A percentile compares a stretch with the other conserved stretches of the same genome.
These are phyloP conservation scores for Phytophthora fragariae DNA, from an alignment of 352 stramenopile species.

Conservation along the genomic window DNA sequence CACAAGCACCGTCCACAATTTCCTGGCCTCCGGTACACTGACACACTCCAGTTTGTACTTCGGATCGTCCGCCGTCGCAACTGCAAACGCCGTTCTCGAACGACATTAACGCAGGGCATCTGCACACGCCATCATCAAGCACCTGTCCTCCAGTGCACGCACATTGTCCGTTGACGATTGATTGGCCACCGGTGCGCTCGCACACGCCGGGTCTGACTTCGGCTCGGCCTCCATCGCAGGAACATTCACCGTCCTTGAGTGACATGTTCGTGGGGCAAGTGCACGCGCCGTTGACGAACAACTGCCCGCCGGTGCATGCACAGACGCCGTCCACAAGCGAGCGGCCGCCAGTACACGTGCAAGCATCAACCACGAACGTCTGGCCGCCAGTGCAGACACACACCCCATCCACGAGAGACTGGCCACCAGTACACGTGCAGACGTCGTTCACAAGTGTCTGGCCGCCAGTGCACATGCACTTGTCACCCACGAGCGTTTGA, in stretches of 20 bases:
- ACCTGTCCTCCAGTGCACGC: neutral
- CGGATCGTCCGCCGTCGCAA: neutral
- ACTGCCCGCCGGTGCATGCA: neutral
- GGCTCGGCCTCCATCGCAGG: neutral
- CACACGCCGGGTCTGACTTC: neutral
- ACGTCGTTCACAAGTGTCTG: neutral
- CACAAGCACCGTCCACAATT: neutral
- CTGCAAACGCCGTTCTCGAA: neutral
- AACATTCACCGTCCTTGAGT: neutral
- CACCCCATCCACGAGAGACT: neutral
- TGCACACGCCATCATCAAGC: neutral
- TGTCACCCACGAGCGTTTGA: neutral
- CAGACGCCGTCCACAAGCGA: conserved; percentile 5
- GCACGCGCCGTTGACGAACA: neutral
- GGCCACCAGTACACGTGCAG: neutral
- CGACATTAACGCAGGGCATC: neutral
- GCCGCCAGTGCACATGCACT: neutral
- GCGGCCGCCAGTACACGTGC: neutral
- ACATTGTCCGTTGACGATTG: neutral
- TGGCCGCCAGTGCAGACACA: conserved; percentile 1
- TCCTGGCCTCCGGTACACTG: neutral
- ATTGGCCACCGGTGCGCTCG: neutral
- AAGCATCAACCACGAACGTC: neutral
- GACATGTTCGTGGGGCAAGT: neutral
- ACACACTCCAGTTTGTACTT: neutral